Base-by-base conservation (phyloP, 306 rosid species). In the Benincasa hispida region DNA sequence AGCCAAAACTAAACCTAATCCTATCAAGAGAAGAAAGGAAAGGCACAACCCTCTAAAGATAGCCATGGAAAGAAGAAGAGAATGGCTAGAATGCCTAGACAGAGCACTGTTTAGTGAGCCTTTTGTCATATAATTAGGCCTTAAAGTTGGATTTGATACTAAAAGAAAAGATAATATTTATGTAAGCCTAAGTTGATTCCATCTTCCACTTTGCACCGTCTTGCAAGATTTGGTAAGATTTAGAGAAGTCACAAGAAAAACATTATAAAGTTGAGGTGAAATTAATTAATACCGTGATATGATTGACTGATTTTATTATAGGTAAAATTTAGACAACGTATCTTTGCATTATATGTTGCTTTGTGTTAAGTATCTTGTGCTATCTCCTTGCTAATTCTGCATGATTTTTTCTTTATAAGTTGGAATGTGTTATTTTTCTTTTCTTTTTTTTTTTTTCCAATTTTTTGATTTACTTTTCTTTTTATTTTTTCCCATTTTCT, bases 11-110 rank as follows among this genome's bases (percentile, higher is more conserved):
- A n/a, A n/a, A n/a, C n/a, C n/a, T n/a, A n/a, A n/a, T n/a, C n/a
- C n/a, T n/a, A 92, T 32, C 1, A 88, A 74, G 14, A 86, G 62
- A 48, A 89, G 74, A 84, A 93, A 59, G 72, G 77, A 55, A 80
- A 85, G 41, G 76, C 17, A 18, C 1, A 79, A 54, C 75, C 77
- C 61, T 76, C 27, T 85, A 57, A 63, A 76, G 45, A 42, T 72
- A 76, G 89, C 86, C 95, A 92, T 92, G 81, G 70, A 79, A 13
- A 47, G 63, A 22, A 50, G 5, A 15, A 0, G n/a, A 15, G n/a
- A 48, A 63, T 83, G 89, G 19, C 50, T 42, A 62, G 72, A 78
- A 57, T 3, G 32, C 24, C 27, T 12, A 57, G 17, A 27, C 59
- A 18, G 11, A 51, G 27, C 27, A 55, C 59, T 55, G 21, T 8